Conservation (phyloP, 306 rosid genomes). For the Lupinus albus region DNA sequence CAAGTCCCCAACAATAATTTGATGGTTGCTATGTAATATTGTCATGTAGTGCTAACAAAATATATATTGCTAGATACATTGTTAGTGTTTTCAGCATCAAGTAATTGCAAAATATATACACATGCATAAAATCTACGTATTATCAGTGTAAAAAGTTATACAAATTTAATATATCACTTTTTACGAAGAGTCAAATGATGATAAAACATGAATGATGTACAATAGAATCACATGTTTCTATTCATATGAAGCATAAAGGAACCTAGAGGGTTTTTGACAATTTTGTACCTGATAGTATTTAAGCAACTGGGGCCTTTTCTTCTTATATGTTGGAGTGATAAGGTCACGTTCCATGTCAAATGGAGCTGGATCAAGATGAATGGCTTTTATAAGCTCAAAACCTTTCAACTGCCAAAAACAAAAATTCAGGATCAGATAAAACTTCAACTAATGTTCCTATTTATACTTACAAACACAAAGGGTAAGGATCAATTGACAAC, state of each 20-base stretch:
- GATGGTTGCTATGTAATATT: neutral
- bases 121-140: too few species aligned
- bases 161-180: too few species aligned
- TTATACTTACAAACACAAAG: neutral
- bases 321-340: slow-evolving; percentile 84
- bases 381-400: slow-evolving; percentile 67
- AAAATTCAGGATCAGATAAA: slow-evolving; percentile 37
- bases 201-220: too few species aligned
- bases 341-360: slow-evolving; percentile 93
- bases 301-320: slow-evolving; percentile 83
- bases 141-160: too few species aligned
- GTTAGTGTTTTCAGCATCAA: neutral
- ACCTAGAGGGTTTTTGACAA: neutral
- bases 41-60: neutral
- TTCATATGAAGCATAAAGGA: neutral
- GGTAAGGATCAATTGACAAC: neutral
- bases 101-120: neutral
- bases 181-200: too few species aligned
- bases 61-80: neutral
- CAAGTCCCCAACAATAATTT: too few species aligned
- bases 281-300: slow-evolving; percentile 78
- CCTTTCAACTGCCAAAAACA: slow-evolving; percentile 77
- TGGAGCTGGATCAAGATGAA: slow-evolving; percentile 88
- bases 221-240: neutral
- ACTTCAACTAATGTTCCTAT: too few species aligned